A percentile compares a stretch with the other conserved stretches of the same genome.
Conservation (phyloP, 2,329 filamentous ascomycete species). For the Scedosporium boydii region DNA sequence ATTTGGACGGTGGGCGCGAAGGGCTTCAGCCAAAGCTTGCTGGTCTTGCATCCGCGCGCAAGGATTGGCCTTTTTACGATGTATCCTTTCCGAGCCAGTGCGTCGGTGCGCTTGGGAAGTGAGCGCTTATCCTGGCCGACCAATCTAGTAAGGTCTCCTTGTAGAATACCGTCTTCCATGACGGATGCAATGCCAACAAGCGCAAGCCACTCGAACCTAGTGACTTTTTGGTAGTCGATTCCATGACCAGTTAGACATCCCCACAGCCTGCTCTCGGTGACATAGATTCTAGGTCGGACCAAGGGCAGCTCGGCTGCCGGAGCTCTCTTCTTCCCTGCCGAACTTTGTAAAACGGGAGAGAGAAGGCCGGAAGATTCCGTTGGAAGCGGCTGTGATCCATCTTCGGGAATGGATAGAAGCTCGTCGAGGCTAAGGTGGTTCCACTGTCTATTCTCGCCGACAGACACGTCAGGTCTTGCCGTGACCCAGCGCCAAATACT, state of each 20-base stretch:
- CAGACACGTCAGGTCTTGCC: slow-evolving; percentile 13
- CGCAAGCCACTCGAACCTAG: slow-evolving; percentile 49
- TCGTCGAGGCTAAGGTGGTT: slow-evolving; percentile 12
- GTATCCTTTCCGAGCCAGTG: slow-evolving; percentile 50
- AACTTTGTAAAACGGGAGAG: neutral
- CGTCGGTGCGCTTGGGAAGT: slow-evolving; percentile 51
- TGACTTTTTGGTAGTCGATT: slow-evolving; percentile 47
- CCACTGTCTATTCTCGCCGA: slow-evolving; percentile 12
- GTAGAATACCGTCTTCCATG: slow-evolving; percentile 45
- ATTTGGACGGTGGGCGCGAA: slow-evolving; percentile 34
- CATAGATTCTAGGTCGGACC: slow-evolving; percentile 28
- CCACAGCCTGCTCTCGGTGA: slow-evolving; percentile 49
- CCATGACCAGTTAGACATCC: slow-evolving; percentile 49
- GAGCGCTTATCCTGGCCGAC: slow-evolving; percentile 55
- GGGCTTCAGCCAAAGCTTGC: slow-evolving; percentile 49
- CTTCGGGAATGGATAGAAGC: slow-evolving; percentile 10
- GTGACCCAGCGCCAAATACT: slow-evolving; percentile 15
- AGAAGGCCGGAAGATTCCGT: neutral
- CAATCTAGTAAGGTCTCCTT: slow-evolving; percentile 48
- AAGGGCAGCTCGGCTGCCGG: neutral
- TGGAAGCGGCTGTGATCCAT: neutral
- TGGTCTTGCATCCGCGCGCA: slow-evolving; percentile 49
- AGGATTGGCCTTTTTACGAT: slow-evolving; percentile 51
- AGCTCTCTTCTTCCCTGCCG: neutral
- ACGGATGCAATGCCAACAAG: slow-evolving; percentile 48